Evolutionary conservation across 768 basidiomycete genomes (phyloP).

Genomic region (Crassisporium funariophilum): DNA sequence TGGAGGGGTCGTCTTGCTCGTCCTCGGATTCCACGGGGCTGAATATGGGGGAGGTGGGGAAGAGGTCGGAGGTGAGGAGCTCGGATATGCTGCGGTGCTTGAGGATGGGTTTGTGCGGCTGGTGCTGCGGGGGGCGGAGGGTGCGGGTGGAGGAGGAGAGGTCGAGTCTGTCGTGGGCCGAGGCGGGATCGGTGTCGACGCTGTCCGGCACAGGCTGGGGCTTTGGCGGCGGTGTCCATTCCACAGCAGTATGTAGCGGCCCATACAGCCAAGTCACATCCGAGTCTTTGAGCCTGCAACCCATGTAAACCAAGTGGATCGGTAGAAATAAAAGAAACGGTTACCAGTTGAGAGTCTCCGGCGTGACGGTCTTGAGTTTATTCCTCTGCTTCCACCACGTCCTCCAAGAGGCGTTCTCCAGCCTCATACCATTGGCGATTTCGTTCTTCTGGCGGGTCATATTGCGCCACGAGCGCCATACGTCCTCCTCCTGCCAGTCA

Average conservation of each 20-base stretch:
- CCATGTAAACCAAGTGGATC: conserved; percentile 15
- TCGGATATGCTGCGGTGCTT: conserved; percentile 94
- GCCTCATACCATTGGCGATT: conserved; percentile 90
- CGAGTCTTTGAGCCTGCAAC: conserved; percentile 99
- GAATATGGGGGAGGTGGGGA: conserved; percentile 63
- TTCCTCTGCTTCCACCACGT: conserved; percentile 99
- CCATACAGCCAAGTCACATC: conserved; percentile 99
- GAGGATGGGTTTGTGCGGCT: conserved; percentile 80
- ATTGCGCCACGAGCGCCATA: conserved; percentile 97
- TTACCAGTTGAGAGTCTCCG: conserved; percentile 98
- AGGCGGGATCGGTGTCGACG: conserved; percentile 38
- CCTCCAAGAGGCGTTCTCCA: conserved; percentile 98
- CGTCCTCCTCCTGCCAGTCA: conserved; percentile 97
- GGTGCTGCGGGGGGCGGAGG: conserved; percentile 18
- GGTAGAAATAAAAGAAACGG: conserved; percentile 30
- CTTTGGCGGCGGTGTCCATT: conserved; percentile 73
- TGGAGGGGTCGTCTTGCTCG: conserved; percentile 36
- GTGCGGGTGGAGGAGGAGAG: conserved; percentile 35
- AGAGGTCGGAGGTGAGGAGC: conserved; percentile 77
- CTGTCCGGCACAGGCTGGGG: conserved; percentile 42
- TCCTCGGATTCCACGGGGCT: conserved; percentile 59
- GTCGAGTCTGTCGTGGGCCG: conserved; percentile 54
- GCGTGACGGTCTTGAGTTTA: conserved; percentile 90
- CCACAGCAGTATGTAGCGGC: conserved; percentile 91
- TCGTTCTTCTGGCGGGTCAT: conserved; percentile 99